These are phyloP conservation scores for Rhododendron griersonianum DNA, from an alignment of 148 eudicot species.

Conservation along the genomic window DNA sequence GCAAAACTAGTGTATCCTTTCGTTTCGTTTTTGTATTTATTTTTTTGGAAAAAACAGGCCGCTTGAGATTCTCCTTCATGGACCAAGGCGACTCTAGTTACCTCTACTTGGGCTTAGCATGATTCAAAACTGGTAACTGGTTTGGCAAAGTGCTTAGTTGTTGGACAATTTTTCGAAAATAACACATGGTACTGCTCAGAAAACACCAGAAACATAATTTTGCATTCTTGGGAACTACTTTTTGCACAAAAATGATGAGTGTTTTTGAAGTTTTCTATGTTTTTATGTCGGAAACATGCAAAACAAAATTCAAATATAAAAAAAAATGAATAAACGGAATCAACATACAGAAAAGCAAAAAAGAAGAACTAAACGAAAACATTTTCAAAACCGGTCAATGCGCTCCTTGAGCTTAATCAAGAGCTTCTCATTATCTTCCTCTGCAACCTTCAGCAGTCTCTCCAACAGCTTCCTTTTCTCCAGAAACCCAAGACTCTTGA, in stretches of 20 bases:
- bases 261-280: background rate
- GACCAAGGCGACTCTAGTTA: background rate
- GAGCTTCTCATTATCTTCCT: slow-evolving; percentile 1
- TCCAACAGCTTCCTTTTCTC: background rate
- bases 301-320: background rate
- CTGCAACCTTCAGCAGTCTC: background rate
- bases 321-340: background rate
- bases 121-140: background rate
- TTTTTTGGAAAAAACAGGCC: background rate
- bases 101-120: background rate
- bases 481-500: background rate
- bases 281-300: background rate
- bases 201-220: background rate
- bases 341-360: background rate
- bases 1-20: background rate
- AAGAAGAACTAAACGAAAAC: background rate
- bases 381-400: background rate
- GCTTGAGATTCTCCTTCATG: background rate
- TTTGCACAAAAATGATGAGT: background rate
- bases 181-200: background rate
- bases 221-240: background rate
- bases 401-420: background rate
- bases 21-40: background rate
- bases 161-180: background rate
- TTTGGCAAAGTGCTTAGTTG: background rate